Conservation (phyloP, 768 basidiomycete genomes). For the Hortiboletus flavorubellus region DNA sequence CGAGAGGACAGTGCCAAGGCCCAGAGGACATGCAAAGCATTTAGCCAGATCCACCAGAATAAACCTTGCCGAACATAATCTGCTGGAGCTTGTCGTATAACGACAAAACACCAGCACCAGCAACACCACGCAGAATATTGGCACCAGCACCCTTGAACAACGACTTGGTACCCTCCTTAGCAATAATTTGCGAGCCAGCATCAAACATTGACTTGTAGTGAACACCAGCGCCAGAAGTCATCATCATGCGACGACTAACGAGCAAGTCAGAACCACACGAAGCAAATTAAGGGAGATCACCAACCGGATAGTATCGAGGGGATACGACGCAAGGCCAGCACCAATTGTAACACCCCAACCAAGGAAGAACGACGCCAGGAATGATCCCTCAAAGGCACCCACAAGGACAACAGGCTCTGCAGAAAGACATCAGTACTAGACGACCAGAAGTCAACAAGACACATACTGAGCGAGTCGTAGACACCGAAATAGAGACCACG, state of each 20-base stretch:
- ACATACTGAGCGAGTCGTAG: conserved; percentile 89
- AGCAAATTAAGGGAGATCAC: not conserved
- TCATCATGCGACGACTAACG: conserved; percentile 99
- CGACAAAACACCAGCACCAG: conserved; percentile 99
- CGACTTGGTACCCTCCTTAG: conserved; percentile 93
- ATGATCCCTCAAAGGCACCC: conserved; percentile 91
- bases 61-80: conserved; percentile 97
- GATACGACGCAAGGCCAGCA: conserved; percentile 98
- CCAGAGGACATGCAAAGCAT: conserved; percentile 19
- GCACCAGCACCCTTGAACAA: conserved; percentile 99
- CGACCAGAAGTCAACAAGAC: conserved; percentile 22
- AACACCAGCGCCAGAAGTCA: conserved; percentile 93
- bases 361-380: conserved; percentile 94
- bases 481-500: conserved; percentile 99
- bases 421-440: conserved; percentile 19
- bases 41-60: conserved; percentile 76
- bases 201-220: conserved; percentile 99
- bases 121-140: conserved; percentile 97
- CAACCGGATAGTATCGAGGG: conserved; percentile 86
- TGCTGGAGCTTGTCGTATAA: conserved; percentile 99
- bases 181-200: conserved; percentile 89
- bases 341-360: conserved; percentile 99
- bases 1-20: conserved; percentile 31
- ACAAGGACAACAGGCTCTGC: conserved; percentile 96
- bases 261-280: conserved; percentile 12